Evolutionary conservation across 768 basidiomycete species (phyloP), one percentile per base, ranked within the genome.

Genomic region (Tylopilus intermedius): DNA sequence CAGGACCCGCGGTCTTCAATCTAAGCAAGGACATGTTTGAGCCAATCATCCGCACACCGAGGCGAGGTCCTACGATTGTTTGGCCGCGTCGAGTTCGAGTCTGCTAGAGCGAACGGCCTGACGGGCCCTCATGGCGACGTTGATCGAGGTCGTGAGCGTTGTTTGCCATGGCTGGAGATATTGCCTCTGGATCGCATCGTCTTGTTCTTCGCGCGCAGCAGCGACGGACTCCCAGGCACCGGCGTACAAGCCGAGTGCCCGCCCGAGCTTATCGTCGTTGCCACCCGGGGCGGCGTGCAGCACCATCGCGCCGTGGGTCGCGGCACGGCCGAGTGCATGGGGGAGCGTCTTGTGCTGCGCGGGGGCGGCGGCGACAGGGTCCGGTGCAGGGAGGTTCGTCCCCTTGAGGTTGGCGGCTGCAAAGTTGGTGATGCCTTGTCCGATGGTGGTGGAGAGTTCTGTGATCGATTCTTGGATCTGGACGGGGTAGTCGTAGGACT

Each of bases 311-410:
- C 84, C 89, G 8, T 73, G 64, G 35, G 81, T 79, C 0, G 94
- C 83, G 0, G 94, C 86, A 47, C 96, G 87, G 18, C 84, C 79
- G 48, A 98, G 81, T 0, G 96, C 95, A 62, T 98, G 96, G 0
- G 96, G 91, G 48, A 98, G 86, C 0, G 96, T 98, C 83, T 98
- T 98, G 76, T 94, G 93, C 62, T 86, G 86, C 26, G 74, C 65
- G 2, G 74, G 71, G 22, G 81, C 77, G 2, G 81, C 75, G 0
- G 83, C 70, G 41, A 81, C 63, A 18, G 85, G 81, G 30, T 48
- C 57, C 15, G 91, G 90, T 2, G 81, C 76, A 42, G 93, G 91
- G 38, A 94, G 79, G 66, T 86, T 88, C 35, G 92, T 94, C 47
- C 90, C 90, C 69, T 90, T 91, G 66, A 91, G 80, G 71, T 93